Conservation (phyloP, 2,329 filamentous ascomycete genomes). For the Beauveria pseudobassiana region DNA sequence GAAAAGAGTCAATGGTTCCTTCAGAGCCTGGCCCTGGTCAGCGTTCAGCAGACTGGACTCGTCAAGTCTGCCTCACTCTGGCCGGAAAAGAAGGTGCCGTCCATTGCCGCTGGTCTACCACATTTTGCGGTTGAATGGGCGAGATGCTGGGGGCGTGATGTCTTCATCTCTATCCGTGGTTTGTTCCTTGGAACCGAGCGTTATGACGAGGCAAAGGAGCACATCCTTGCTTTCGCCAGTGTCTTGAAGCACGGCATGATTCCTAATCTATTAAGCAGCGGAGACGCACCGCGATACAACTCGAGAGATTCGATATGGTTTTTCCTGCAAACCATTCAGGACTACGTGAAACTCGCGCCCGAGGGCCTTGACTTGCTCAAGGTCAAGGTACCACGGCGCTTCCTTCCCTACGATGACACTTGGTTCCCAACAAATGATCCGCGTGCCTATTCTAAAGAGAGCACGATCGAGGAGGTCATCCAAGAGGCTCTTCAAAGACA, state of each 20-base stretch:
- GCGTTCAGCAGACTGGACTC: conserved; percentile 80
- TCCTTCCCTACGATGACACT: conserved; percentile 90
- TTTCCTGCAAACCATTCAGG: conserved; percentile 91
- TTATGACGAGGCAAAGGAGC: conserved; percentile 82
- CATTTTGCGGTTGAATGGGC: conserved; percentile 95
- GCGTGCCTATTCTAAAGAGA: conserved; percentile 77
- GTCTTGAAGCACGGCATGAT: conserved; percentile 98
- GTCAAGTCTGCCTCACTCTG: conserved; percentile 88
- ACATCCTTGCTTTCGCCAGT: conserved; percentile 90
- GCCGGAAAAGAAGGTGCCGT: conserved; percentile 76
- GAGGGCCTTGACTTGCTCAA: conserved; percentile 67
- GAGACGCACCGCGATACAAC: conserved; percentile 85
- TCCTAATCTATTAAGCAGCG: conserved; percentile 83
- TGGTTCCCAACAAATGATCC: conserved; percentile 81
- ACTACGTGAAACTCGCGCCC: conserved; percentile 77
- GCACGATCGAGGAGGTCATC: conserved; percentile 79
- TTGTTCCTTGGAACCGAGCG: conserved; percentile 87
- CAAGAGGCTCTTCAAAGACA: conserved; percentile 92
- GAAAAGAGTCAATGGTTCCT: conserved; percentile 80
- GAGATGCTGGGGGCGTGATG: conserved; percentile 93
- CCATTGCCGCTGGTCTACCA: conserved; percentile 83
- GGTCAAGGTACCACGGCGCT: conserved; percentile 72
- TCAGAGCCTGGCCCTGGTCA: conserved; percentile 83
- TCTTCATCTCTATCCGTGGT: conserved; percentile 91
- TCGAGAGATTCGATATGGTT: conserved; percentile 97